A percentile compares a stretch with the other conserved stretches of the same genome.
Evolutionary conservation across 106 monocot genomes (phyloP).

Genomic region (Allium sativum): DNA sequence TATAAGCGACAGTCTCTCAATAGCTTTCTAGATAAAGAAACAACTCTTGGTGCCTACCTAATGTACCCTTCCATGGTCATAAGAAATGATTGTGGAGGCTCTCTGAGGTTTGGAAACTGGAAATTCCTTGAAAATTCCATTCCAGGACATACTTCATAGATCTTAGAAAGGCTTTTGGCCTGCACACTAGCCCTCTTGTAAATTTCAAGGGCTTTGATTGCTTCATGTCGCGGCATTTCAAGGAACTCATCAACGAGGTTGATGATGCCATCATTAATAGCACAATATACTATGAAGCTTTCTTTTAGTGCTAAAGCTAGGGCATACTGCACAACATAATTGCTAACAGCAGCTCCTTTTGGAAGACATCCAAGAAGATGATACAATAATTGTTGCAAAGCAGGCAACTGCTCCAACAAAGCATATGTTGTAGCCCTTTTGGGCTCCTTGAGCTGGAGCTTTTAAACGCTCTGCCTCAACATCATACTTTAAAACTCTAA

Average conservation of each 20-base stretch:
- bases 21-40: slow-evolving; percentile 36
- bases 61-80: slow-evolving; percentile 73
- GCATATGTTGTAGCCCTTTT: slow-evolving; percentile 32
- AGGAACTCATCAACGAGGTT: slow-evolving; percentile 99
- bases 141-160: slow-evolving; percentile 85
- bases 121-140: slow-evolving; percentile 92
- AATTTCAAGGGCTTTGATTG: slow-evolving; percentile 83
- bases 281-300: slow-evolving; percentile 92
- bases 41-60: slow-evolving; percentile 59
- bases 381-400: slow-evolving; percentile 71
- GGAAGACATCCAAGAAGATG: slow-evolving; percentile 78
- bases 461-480: slow-evolving; percentile 71
- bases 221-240: slow-evolving; percentile 98
- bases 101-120: slow-evolving; percentile 87
- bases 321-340: slow-evolving; percentile 73
- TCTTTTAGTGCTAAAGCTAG: slow-evolving; percentile 83
- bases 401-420: slow-evolving; percentile 75
- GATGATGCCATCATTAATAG: slow-evolving; percentile 99
- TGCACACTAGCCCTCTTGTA: slow-evolving; percentile 70
- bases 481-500: slow-evolving; percentile 85
- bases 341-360: slow-evolving; percentile 69
- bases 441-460: slow-evolving; percentile 39
- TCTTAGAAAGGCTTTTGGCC: slow-evolving; percentile 82
- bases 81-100: slow-evolving; percentile 80
- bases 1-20: slow-evolving; percentile 79